Conservation (phyloP, 108 stramenopile genomes). For the Discostella stelligeroides region DNA sequence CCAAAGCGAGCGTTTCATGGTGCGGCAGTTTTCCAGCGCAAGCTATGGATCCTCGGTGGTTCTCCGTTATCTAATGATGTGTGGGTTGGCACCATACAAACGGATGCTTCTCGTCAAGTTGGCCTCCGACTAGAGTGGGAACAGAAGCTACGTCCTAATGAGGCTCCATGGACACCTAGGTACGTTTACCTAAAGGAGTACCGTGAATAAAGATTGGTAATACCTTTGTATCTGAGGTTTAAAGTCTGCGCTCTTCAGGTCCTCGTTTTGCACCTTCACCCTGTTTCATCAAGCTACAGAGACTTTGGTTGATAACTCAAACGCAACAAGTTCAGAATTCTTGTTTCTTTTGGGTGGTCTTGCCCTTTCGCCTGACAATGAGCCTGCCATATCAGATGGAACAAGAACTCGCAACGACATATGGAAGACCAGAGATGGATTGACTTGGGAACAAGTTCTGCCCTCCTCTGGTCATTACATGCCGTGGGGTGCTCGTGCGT, state of each 20-base stretch:
- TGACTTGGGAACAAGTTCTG: conserved; percentile 49
- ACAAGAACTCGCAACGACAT: conserved; percentile 63
- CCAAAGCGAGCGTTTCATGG: conserved; percentile 70
- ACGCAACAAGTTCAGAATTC: conserved; percentile 8
- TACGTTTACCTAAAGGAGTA: too few relatives aligned
- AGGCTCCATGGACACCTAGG: conserved; percentile 47
- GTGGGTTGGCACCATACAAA: conserved; percentile 54
- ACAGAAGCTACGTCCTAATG: conserved; percentile 11
- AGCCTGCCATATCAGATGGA: conserved; percentile 51
- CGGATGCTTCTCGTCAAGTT: conserved; percentile 15
- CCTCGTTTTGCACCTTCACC: conserved; percentile 28
- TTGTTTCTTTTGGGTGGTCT: conserved; percentile 59
- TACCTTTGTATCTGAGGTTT: too few relatives aligned
- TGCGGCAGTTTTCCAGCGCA: conserved; percentile 47
- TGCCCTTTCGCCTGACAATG: conserved; percentile 48
- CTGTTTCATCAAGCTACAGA: conserved; percentile 5
- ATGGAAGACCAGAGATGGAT: conserved; percentile 58
- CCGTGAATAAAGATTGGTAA: too few relatives aligned
- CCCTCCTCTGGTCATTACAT: conserved; percentile 38
- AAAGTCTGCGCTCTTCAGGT: too few relatives aligned
- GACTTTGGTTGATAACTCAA: conserved; percentile 5
- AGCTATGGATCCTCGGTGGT: conserved; percentile 68
- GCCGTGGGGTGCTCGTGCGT: conserved; percentile 57
- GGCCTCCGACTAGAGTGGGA: conserved; percentile 45
- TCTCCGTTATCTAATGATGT: conserved; percentile 79